Conservation (phyloP, 1,284 basidiomycete genomes). For the Psilocybe mexicana region DNA sequence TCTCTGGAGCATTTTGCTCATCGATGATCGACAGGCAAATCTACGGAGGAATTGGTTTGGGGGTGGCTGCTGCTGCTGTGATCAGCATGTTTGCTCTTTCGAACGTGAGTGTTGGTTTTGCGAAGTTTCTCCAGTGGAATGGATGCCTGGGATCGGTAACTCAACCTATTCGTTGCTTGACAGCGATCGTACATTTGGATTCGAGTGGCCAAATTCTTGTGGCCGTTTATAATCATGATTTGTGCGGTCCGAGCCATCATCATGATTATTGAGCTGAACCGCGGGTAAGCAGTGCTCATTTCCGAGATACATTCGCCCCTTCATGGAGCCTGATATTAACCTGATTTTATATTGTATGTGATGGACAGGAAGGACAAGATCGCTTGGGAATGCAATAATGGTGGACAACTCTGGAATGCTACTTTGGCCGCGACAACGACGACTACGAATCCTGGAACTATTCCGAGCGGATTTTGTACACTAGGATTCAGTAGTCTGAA, state of each 20-base stretch:
- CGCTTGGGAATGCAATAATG: slow-evolving; percentile 75
- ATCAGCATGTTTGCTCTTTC: slow-evolving; percentile 66
- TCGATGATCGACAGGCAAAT: slow-evolving; percentile 55
- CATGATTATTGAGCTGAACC: slow-evolving; percentile 74
- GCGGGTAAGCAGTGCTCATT: slow-evolving; percentile 50
- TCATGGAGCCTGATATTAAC: slow-evolving; percentile 21
- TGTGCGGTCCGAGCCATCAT: slow-evolving; percentile 66
- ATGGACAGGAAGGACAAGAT: slow-evolving; percentile 64
- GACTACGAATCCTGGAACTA: slow-evolving; percentile 30
- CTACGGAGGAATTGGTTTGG: slow-evolving; percentile 72
- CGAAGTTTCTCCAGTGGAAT: slow-evolving; percentile 18
- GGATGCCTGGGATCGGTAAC: slow-evolving; percentile 19
- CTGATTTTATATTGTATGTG: slow-evolving; percentile 19
- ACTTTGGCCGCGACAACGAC: slow-evolving; percentile 43
- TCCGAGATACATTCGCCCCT: slow-evolving; percentile 14
- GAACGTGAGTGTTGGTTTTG: slow-evolving; percentile 49
- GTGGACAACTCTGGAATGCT: slow-evolving; percentile 67
- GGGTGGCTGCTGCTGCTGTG: slow-evolving; percentile 54
- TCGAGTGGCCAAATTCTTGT: slow-evolving; percentile 67
- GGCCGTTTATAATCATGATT: slow-evolving; percentile 73
- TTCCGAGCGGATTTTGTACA: slow-evolving; percentile 65
- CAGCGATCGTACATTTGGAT: slow-evolving; percentile 76
- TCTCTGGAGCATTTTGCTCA: background rate
- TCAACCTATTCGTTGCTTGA: slow-evolving; percentile 21
- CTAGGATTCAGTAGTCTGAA: slow-evolving; percentile 66